Conservation (phyloP, 2,329 filamentous ascomycete species). For the Fusarium duplospermum region DNA sequence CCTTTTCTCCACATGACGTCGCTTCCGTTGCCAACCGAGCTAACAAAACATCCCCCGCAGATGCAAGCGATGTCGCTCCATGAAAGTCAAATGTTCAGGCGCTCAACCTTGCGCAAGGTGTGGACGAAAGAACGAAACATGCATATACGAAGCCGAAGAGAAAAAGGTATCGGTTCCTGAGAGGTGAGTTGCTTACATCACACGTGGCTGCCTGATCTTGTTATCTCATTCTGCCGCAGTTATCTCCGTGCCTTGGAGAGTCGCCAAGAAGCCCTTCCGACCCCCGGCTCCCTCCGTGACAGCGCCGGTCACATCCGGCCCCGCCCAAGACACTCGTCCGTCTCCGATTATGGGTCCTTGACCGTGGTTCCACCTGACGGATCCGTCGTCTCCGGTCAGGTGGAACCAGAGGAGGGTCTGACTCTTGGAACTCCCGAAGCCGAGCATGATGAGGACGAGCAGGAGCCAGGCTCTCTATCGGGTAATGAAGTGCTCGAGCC, state of each 20-base stretch:
- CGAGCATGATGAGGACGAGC: not conserved
- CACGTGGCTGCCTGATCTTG: not conserved
- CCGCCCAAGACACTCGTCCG: conserved; percentile 27
- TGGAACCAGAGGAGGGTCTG: conserved; percentile 19
- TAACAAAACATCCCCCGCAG: conserved; percentile 11
- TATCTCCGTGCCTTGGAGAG: conserved; percentile 40
- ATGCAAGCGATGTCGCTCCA: conserved; percentile 43
- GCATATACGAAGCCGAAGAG: conserved; percentile 39
- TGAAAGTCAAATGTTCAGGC: conserved; percentile 45
- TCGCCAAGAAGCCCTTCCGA: conserved; percentile 28
- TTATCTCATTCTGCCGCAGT: conserved; percentile 9
- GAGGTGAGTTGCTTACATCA: conserved; percentile 19
- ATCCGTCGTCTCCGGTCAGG: not conserved
- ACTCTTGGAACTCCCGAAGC: conserved; percentile 21
- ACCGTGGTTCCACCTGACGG: not conserved
- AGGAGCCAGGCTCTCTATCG: not conserved
- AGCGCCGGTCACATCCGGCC: not conserved
- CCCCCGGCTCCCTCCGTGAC: conserved; percentile 7
- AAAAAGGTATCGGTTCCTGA: conserved; percentile 43
- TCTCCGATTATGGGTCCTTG: conserved; percentile 32
- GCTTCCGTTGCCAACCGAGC: conserved; percentile 10
- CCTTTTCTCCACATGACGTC: not conserved
- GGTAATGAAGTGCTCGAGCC: conserved; percentile 34
- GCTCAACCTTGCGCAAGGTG: conserved; percentile 40
- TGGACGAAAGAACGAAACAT: conserved; percentile 38